Conservation (phyloP, 163 green algal species). For the Trebouxia gelatinosa region DNA sequence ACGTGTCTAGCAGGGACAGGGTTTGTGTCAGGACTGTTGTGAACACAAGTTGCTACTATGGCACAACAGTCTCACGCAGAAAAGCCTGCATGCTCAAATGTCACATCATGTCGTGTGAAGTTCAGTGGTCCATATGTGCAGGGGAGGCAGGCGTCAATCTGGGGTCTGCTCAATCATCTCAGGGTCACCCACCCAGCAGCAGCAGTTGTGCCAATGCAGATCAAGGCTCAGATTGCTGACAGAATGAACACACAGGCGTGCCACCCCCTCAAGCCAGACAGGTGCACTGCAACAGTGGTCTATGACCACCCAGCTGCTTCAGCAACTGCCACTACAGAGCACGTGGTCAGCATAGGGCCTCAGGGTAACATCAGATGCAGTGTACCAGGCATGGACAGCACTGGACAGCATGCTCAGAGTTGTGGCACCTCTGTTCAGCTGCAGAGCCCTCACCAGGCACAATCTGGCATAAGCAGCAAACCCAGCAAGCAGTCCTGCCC, state of each 20-base stretch:
- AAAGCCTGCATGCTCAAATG: not conserved
- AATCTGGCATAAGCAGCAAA: too few relatives aligned
- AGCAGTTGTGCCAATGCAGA: not conserved
- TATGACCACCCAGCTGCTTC: too few relatives aligned
- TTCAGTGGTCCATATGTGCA: not conserved
- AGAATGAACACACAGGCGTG: not conserved
- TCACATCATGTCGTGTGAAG: not conserved
- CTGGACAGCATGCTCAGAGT: not conserved
- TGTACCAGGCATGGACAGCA: not conserved
- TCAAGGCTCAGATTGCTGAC: not conserved
- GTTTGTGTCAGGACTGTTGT: not conserved
- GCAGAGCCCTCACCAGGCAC: not conserved
- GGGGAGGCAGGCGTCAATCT: slow-evolving; percentile 27
- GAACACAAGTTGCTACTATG: not conserved
- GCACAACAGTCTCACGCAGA: not conserved
- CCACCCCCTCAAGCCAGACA: slow-evolving; percentile 9
- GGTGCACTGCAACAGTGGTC: not conserved
- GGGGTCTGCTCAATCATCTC: slow-evolving; percentile 25
- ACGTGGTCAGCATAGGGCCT: not conserved
- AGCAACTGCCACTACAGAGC: not conserved
- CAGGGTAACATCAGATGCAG: slow-evolving; percentile 8
- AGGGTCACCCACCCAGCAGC: slow-evolving; percentile 18
- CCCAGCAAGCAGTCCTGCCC: too few relatives aligned
- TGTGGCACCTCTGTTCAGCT: not conserved
- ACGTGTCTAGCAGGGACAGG: too few relatives aligned